phyloP scores from a whole-genome alignment of 352 stramenopile genomes.

The Phytophthora boehmeriae region DNA sequence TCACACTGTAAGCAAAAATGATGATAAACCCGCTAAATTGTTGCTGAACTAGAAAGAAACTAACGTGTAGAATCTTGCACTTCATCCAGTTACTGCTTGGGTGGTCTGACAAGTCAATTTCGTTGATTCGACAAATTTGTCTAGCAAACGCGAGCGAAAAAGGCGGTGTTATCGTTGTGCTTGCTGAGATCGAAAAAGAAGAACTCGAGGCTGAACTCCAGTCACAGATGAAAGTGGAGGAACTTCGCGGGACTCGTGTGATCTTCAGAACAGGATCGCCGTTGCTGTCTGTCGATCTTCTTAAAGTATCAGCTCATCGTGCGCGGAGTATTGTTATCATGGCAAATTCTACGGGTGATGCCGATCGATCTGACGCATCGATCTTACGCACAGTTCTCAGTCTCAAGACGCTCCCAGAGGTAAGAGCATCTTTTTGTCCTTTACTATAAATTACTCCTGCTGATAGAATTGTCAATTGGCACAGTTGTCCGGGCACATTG shows the following conservation, averaged over 20 bases:
- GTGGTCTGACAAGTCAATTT: conserved; percentile 80
- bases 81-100: conserved; percentile 65
- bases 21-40: not conserved
- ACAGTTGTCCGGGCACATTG: conserved; percentile 70
- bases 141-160: conserved; percentile 80
- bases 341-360: conserved; percentile 54
- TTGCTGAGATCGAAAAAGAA: conserved; percentile 69
- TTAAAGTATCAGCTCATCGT: conserved; percentile 66
- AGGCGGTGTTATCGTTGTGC: conserved; percentile 71
- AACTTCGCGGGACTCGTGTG: conserved; percentile 63
- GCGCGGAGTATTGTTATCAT: conserved; percentile 75
- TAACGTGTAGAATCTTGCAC: not conserved
- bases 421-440: not conserved
- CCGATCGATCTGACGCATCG: conserved; percentile 72
- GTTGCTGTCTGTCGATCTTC: conserved; percentile 70
- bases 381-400: conserved; percentile 71
- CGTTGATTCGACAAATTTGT: conserved; percentile 78
- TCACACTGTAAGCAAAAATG: conserved; percentile 52
- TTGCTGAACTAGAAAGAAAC: not conserved
- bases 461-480: not conserved
- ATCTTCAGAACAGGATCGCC: conserved; percentile 75
- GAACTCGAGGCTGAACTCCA: conserved; percentile 59
- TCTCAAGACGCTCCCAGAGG: conserved; percentile 62
- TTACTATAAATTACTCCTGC: not conserved
- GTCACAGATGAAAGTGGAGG: conserved; percentile 46